phyloP scores from a whole-genome alignment of 257 asterid genomes.

The Jasminum sambac region DNA sequence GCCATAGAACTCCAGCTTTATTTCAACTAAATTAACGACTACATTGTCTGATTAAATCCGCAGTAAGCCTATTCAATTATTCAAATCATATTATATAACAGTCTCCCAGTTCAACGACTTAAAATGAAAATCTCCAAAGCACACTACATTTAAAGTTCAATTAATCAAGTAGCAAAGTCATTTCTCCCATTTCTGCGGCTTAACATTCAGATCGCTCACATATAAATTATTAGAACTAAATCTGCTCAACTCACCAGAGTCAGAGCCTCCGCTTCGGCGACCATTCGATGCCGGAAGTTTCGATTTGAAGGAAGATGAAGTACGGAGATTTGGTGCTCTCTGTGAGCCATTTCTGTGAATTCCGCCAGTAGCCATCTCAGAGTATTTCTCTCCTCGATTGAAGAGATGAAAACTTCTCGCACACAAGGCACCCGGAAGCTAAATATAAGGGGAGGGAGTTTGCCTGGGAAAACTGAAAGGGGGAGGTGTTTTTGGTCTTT shows the following conservation, averaged over 20 bases:
- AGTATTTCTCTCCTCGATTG: constrained; percentile 1
- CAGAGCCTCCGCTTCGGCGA: constrained; percentile 73
- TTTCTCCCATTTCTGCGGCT: background rate
- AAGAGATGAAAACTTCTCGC: constrained; percentile 2
- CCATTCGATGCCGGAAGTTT: constrained; percentile 60
- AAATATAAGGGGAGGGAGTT: constrained; percentile 14
- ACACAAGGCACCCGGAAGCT: constrained; percentile 6
- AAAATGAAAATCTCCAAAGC: background rate
- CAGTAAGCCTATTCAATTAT: constrained; percentile 2
- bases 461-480: constrained; percentile 14
- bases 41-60: constrained; percentile 4
- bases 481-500: constrained; percentile 34
- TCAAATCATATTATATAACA: constrained; percentile 23
- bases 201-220: constrained; percentile 39
- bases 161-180: constrained; percentile 15
- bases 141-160: constrained; percentile 22
- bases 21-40: background rate
- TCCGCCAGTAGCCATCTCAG: constrained; percentile 64
- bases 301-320: constrained; percentile 83
- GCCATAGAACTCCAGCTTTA: background rate
- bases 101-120: constrained; percentile 9
- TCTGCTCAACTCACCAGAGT: constrained; percentile 56
- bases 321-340: constrained; percentile 60
- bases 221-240: constrained; percentile 18
- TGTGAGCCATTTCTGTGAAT: constrained; percentile 64